Percentiles rank a stretch among this genome's conserved stretches.
Evolutionary conservation across 306 rosid genomes (phyloP).

Genomic region (Sphenostylis stenocarpa): DNA sequence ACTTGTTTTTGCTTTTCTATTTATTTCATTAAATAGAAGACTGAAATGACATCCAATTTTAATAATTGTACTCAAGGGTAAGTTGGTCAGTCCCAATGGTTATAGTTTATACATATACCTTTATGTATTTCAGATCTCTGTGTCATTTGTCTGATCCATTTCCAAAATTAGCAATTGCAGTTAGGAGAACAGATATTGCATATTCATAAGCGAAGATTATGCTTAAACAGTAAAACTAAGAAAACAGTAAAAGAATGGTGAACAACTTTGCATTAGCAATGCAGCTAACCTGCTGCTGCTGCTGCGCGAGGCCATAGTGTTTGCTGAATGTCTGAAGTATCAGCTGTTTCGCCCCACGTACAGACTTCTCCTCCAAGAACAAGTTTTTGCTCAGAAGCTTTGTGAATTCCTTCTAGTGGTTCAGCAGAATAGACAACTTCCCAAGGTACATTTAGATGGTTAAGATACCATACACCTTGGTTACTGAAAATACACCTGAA

Average conservation of each 20-base stretch:
- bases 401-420: slow-evolving; percentile 71
- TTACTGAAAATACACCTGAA: slow-evolving; percentile 93
- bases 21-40: not conserved
- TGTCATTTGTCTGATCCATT: not conserved
- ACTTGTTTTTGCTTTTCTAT: not conserved
- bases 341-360: slow-evolving; percentile 92
- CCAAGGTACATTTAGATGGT: slow-evolving; percentile 93
- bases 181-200: slow-evolving; percentile 3
- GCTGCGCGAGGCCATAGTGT: slow-evolving; percentile 99
- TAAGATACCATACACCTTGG: slow-evolving; percentile 96
- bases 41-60: not conserved
- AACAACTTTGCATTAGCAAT: not conserved
- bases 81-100: not conserved
- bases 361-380: slow-evolving; percentile 98
- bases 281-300: slow-evolving; percentile 85
- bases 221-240: not conserved
- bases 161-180: not conserved
- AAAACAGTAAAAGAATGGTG: not conserved
- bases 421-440: slow-evolving; percentile 68
- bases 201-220: not conserved
- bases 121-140: not conserved
- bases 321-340: slow-evolving; percentile 80
- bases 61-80: not conserved
- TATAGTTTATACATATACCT: not conserved
- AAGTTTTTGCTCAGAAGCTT: slow-evolving; percentile 63